A percentile compares a stretch with the other conserved stretches of the same genome.
phyloP scores from a whole-genome alignment of 2,329 filamentous ascomycete species.

The Onygenales sp. region DNA sequence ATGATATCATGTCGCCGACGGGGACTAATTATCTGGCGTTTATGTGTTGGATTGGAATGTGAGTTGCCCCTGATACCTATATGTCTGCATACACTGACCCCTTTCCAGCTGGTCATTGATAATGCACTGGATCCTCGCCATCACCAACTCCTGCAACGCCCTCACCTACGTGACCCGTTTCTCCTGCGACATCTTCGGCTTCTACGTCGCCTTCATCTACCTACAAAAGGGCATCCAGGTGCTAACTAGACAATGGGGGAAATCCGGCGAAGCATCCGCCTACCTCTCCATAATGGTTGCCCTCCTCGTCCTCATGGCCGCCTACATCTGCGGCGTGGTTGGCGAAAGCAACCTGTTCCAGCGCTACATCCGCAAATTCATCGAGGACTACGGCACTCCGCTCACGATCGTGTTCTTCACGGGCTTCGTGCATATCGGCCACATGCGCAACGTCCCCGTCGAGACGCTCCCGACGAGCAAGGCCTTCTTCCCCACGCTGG shows the following conservation, averaged over 20 bases:
- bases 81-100: not conserved
- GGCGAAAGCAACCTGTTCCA: conserved; percentile 64
- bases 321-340: conserved; percentile 63
- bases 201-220: conserved; percentile 88
- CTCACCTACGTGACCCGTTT: conserved; percentile 86
- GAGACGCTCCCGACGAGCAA: conserved; percentile 64
- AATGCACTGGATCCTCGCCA: conserved; percentile 74
- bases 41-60: conserved; percentile 85
- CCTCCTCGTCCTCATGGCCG: conserved; percentile 66
- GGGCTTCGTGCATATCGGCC: conserved; percentile 76
- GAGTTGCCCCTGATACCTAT: conserved; percentile 22
- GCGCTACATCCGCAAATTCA: conserved; percentile 66
- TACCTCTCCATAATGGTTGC: conserved; percentile 72
- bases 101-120: conserved; percentile 62
- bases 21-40: conserved; percentile 78
- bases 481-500: conserved; percentile 68
- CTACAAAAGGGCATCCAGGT: conserved; percentile 86
- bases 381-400: conserved; percentile 84
- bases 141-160: conserved; percentile 79
- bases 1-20: conserved; percentile 70
- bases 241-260: conserved; percentile 61
- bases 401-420: conserved; percentile 80
- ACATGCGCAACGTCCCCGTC: conserved; percentile 62
- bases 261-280: conserved; percentile 48
- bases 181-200: conserved; percentile 87